Percentiles rank a stretch among this genome's conserved stretches.
Conservation (phyloP, 2,329 filamentous ascomycete genomes). For the Zymoseptoria pseudotritici region DNA sequence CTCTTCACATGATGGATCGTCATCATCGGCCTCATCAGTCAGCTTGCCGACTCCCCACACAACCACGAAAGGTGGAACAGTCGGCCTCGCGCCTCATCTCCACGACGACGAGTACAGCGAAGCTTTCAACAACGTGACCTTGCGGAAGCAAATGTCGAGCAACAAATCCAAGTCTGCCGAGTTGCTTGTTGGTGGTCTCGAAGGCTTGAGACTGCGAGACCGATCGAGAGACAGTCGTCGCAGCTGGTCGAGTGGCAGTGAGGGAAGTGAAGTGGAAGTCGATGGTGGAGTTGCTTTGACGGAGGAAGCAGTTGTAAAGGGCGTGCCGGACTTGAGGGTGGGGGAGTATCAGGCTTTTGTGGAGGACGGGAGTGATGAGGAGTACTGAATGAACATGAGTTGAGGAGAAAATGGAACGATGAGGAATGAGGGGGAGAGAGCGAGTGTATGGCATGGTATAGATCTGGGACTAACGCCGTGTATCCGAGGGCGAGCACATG, state of each 20-base stretch:
- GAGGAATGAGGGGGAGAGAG: too few relatives aligned
- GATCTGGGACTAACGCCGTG: too few relatives aligned
- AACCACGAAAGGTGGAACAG: constrained; percentile 11
- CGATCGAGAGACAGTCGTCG: constrained; percentile 10
- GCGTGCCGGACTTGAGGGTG: constrained; percentile 29
- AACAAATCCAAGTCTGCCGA: constrained; percentile 10
- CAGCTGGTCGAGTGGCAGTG: constrained; percentile 9
- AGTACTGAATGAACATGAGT: background rate
- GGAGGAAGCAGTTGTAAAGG: constrained; percentile 48
- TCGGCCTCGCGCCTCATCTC: background rate
- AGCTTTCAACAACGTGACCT: constrained; percentile 10
- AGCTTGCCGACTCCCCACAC: constrained; percentile 23
- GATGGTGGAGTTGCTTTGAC: constrained; percentile 48
- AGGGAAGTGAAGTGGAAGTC: constrained; percentile 38
- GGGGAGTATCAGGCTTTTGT: background rate
- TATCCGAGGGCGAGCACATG: too few relatives aligned
- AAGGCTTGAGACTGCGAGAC: background rate
- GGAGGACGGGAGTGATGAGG: background rate
- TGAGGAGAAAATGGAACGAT: too few relatives aligned
- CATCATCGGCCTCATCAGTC: constrained; percentile 26
- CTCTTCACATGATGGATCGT: constrained; percentile 21
- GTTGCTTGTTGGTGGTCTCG: constrained; percentile 7
- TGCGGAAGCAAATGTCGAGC: constrained; percentile 8
- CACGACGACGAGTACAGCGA: constrained; percentile 8
- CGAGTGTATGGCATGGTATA: too few relatives aligned